Evolutionary conservation across 164 flowering plant genomes (phyloP).

Genomic region (Santalum album): DNA sequence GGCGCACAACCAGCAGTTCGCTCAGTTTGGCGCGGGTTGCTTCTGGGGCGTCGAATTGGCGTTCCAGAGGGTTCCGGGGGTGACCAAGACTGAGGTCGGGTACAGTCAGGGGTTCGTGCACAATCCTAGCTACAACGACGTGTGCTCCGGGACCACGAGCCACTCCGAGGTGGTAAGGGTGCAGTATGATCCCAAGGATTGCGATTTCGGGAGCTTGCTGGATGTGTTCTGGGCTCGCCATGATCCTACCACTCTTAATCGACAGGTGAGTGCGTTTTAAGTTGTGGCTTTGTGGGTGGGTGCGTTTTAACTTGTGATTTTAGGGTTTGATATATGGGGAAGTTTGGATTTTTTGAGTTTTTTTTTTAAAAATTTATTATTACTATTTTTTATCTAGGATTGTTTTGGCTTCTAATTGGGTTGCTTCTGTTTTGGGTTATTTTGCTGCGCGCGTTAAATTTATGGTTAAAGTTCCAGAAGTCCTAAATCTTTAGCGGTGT

Average conservation of each 20-base stretch:
- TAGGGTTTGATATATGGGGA: slow-evolving; percentile 11
- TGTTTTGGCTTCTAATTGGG: too few relatives aligned
- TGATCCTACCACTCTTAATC: slow-evolving; percentile 85
- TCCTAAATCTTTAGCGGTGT: too few relatives aligned
- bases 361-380: background rate
- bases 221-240: slow-evolving; percentile 75
- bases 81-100: slow-evolving; percentile 79
- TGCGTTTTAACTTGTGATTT: background rate
- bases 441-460: too few relatives aligned
- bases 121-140: slow-evolving; percentile 65
- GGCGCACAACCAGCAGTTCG: slow-evolving; percentile 63
- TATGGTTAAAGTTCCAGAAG: too few relatives aligned
- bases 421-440: too few relatives aligned
- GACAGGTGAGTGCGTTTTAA: slow-evolving; percentile 37
- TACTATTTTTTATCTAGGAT: too few relatives aligned
- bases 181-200: slow-evolving; percentile 72
- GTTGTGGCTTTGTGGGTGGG: too few relatives aligned
- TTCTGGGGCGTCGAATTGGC: slow-evolving; percentile 93
- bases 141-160: slow-evolving; percentile 65
- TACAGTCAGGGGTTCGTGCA: slow-evolving; percentile 62
- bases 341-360: slow-evolving; percentile 8
- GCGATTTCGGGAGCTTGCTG: slow-evolving; percentile 54
- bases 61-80: slow-evolving; percentile 77
- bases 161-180: slow-evolving; percentile 85
- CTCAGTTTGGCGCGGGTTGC: slow-evolving; percentile 84